Base-by-base conservation (phyloP, 352 stramenopile species). In the Phytophthora sansomeana region DNA sequence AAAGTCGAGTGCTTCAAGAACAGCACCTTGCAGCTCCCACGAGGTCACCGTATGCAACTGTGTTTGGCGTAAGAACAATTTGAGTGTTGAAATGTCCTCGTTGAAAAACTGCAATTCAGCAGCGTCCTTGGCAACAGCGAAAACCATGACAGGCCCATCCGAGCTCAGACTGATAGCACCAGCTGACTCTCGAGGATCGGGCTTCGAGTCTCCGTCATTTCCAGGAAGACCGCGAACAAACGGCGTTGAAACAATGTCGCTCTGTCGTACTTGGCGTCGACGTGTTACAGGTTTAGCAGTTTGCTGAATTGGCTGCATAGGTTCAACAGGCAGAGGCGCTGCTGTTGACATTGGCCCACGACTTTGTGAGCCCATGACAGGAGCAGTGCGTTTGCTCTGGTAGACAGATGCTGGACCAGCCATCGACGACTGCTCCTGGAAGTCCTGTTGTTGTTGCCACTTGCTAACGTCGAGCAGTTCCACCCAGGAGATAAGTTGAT, bases 401-500 rank as follows among this genome's bases (percentile, higher is more conserved):
- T 74, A 76, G 5, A 17, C 28, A 13, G 71, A 75, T 58, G 43
- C 29, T n/a, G 58, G 57, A 67, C 57, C 24, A 64, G 49, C 60
- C 0, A 70, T 62, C 0, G 74, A 76, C 35, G 72, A 78, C 30
- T 83, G 66, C 26, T 91, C 75, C 32, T 91, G 78, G 41, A 78
- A 83, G 6, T 92, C 83, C n/a, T 87, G 78, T 49, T 95, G 81
- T 19, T 93, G 79, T 44, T 93, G 81, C 87, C 87, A 95, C 61
- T 95, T 95, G 8, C 59, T 67, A 3, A 93, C 84, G 41, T 96
- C 89, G 19, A 96, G 67, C 3, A 96, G 72, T 41, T 95, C 87
- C 11, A 96, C 81, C 89, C 89, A 96, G 5, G 87, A 95, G 21
- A 96, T 88, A 10, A 92, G 74, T 44, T 93, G 70, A 57, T 90